Conservation (phyloP, 441 rosid genomes). For the Theobroma grandiflorum region DNA sequence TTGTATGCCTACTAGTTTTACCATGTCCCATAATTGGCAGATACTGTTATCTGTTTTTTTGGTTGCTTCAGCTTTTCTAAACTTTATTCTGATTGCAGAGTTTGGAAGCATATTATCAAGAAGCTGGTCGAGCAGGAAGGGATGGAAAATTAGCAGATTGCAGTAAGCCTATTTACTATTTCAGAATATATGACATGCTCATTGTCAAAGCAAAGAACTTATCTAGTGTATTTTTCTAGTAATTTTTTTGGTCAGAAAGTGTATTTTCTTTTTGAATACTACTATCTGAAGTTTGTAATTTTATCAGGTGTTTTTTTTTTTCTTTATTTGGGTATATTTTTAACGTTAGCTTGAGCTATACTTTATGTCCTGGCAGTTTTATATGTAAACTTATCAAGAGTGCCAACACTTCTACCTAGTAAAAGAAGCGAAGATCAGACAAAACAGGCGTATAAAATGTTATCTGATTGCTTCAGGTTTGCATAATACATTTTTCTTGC, state of each 20-base stretch:
- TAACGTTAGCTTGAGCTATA: slow-evolving; percentile 14
- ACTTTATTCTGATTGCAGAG: slow-evolving; percentile 57
- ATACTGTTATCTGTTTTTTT: slow-evolving; percentile 14
- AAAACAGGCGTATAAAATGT: slow-evolving; percentile 76
- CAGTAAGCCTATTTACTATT: slow-evolving; percentile 48
- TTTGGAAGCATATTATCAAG: slow-evolving; percentile 96
- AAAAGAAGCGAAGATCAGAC: slow-evolving; percentile 79
- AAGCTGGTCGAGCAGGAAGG: slow-evolving; percentile 99
- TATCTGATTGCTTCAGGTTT: slow-evolving; percentile 86
- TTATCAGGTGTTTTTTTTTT: neutral
- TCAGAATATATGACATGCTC: slow-evolving; percentile 7
- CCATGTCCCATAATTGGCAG: neutral
- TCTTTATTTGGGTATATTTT: neutral
- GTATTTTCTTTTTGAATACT: neutral
- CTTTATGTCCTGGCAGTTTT: slow-evolving; percentile 54
- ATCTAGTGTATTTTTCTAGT: neutral
- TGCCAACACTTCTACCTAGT: slow-evolving; percentile 78
- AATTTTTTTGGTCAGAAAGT: too few relatives aligned
- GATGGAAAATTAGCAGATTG: slow-evolving; percentile 91
- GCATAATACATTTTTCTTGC: slow-evolving; percentile 3
- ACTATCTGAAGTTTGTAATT: neutral
- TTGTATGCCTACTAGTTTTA: slow-evolving; percentile 9
- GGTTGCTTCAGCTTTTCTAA: slow-evolving; percentile 4
- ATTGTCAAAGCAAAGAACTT: neutral
- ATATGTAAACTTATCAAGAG: slow-evolving; percentile 70